Conservation (phyloP, 169 alveolate genomes). For the Plasmodium gallinaceum region DNA sequence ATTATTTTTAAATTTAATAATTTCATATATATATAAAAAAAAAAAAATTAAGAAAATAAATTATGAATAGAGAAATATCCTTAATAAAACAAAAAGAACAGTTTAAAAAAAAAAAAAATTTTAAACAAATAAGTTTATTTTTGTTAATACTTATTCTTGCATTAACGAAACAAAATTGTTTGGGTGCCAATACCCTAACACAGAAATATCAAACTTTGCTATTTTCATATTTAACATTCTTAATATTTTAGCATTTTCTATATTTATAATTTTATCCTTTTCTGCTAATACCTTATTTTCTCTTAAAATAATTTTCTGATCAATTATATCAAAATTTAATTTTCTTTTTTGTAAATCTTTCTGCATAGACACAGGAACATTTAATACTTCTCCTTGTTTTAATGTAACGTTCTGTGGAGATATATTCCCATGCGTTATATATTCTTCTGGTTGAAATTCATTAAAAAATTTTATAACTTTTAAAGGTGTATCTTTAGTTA, state of each 20-base stretch:
- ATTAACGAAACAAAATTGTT: conserved; percentile 45
- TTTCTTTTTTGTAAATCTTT: conserved; percentile 76
- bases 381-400: conserved; percentile 62
- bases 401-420: conserved; percentile 37
- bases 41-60: background rate
- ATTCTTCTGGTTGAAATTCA: conserved; percentile 75
- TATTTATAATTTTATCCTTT: conserved; percentile 56
- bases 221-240: conserved; percentile 78
- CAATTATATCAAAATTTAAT: conserved; percentile 70
- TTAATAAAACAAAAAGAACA: background rate
- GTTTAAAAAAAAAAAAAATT: background rate
- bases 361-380: conserved; percentile 77
- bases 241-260: conserved; percentile 65
- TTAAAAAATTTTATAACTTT: conserved; percentile 73
- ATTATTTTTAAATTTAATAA: too few species aligned
- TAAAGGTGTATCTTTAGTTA: conserved; percentile 66
- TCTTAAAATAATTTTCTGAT: conserved; percentile 71
- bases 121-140: background rate
- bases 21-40: background rate
- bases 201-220: conserved; percentile 66
- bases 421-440: conserved; percentile 66
- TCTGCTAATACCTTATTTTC: conserved; percentile 71
- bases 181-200: conserved; percentile 61
- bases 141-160: background rate
- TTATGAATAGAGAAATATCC: background rate